Evolutionary conservation across 805 yeast genomes (phyloP).

Genomic region (Nakazawaea molendinolei): DNA sequence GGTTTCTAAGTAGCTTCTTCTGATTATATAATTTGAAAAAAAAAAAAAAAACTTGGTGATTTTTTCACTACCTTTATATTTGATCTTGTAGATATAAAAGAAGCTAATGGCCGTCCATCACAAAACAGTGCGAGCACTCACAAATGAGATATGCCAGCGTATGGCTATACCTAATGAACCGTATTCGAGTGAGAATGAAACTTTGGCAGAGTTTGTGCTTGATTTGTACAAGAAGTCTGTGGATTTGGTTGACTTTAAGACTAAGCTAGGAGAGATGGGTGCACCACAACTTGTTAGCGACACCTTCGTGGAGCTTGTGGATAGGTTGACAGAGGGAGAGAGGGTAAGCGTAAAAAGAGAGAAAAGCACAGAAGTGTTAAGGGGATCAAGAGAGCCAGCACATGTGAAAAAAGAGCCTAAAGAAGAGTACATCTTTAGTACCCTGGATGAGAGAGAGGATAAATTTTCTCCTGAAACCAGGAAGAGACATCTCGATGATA

Average conservation of each 20-base stretch:
- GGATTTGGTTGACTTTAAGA: conserved; percentile 11
- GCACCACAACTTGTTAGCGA: conserved; percentile 12
- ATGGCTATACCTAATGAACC: conserved; percentile 5
- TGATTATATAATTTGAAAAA: not conserved
- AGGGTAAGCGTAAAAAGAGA: not conserved
- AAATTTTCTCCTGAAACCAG: too few species aligned
- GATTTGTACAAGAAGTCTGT: conserved; percentile 10
- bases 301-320: conserved; percentile 1
- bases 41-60: not conserved
- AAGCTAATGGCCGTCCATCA: not conserved
- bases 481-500: too few species aligned
- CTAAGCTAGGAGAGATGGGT: conserved; percentile 11
- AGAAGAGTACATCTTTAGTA: too few species aligned
- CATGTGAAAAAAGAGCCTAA: too few species aligned
- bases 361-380: too few species aligned
- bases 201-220: conserved; percentile 12
- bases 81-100: not conserved
- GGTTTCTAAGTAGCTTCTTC: conserved; percentile 9
- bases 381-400: too few species aligned
- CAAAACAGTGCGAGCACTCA: not conserved
- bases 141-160: conserved; percentile 5
- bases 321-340: conserved; percentile 2
- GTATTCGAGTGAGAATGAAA: conserved; percentile 9
- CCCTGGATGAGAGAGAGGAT: too few species aligned
- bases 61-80: not conserved